Base-by-base conservation (phyloP, 225 moss, liverwort and hornwort species). In the Sphagnum tenellum region DNA sequence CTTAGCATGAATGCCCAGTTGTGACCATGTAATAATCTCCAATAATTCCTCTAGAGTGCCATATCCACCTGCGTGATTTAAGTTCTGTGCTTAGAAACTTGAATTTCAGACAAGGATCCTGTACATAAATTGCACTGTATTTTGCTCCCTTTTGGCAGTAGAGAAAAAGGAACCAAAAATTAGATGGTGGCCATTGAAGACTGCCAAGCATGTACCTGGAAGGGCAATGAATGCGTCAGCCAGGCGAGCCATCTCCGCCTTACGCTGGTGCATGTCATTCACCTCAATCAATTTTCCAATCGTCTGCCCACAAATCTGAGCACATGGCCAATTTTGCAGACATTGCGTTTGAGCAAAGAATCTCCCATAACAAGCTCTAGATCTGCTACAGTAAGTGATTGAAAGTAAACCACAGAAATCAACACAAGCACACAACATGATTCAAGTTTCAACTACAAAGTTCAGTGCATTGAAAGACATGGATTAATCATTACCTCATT, bases 21-120 rank as follows among this genome's bases (percentile, higher is more conserved):
- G 83, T 29, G 80, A 74, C 83, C 77, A 83, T 2, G 83, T 83
- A 49, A 83, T 80, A 57, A 83, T 83, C 70, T 83, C 83, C n/a
- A 83, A 49, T 4, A 83, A 67, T 61, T 83, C 80, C 65, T 83
- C 80, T 11, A 83, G 72, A 9, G 83, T 80, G 67, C 83, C 83
- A 46, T 70, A 83, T 8, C 83, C 83, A 3, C 83, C 77, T 83
- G 46, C 50, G 63, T 12, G 45, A 29, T 29, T 29, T 29, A 29
- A 29, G 29, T 29, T 29, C 29, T 29, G 29, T 29, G 29, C 1
- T 29, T 29, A 29, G 29, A 29, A 29, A 29, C 1, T 29, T 0
- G 29, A 29, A 0, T 29, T 29, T 29, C 29, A 29, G 29, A 29
- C 29, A 29, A 29, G 29, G 29, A 29, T 29, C 29, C 29, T 29